These are phyloP conservation scores for Domatiomyces globalis DNA, from an alignment of 2,329 filamentous ascomycete genomes.

Conservation along the genomic window DNA sequence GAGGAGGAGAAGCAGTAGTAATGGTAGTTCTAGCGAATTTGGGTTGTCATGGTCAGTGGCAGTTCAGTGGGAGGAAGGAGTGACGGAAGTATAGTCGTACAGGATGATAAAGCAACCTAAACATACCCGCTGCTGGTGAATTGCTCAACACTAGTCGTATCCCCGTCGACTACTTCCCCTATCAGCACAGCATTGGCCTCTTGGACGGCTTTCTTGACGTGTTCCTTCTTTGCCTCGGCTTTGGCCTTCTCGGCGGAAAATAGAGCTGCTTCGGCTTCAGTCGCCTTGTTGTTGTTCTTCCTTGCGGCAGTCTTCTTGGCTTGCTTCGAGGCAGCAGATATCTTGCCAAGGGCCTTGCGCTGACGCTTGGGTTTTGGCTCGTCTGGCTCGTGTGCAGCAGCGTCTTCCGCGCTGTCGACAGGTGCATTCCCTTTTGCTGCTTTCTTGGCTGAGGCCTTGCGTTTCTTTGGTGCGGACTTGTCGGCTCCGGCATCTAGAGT, in stretches of 20 bases:
- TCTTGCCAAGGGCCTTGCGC: constrained; percentile 1
- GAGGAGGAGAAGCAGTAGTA: too few species aligned
- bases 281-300: neutral
- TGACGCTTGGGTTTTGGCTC: constrained; percentile 2
- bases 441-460: constrained; percentile 13
- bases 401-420: neutral
- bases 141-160: too few species aligned
- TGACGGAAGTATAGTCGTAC: neutral
- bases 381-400: neutral
- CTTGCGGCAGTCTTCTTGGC: neutral
- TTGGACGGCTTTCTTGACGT: neutral
- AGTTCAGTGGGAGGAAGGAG: too few species aligned
- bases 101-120: neutral
- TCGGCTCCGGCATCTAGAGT: constrained; percentile 1
- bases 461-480: constrained; percentile 4
- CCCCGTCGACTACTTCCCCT: neutral
- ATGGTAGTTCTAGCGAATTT: too few species aligned
- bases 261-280: neutral
- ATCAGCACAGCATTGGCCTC: constrained; percentile 1
- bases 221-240: constrained; percentile 5
- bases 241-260: neutral
- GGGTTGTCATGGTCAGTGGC: too few species aligned
- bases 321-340: neutral
- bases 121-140: too few species aligned
- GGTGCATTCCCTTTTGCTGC: constrained; percentile 2